These are phyloP conservation scores for Flagelloscypha sp. DNA, from an alignment of 768 basidiomycete genomes.

Conservation along the genomic window DNA sequence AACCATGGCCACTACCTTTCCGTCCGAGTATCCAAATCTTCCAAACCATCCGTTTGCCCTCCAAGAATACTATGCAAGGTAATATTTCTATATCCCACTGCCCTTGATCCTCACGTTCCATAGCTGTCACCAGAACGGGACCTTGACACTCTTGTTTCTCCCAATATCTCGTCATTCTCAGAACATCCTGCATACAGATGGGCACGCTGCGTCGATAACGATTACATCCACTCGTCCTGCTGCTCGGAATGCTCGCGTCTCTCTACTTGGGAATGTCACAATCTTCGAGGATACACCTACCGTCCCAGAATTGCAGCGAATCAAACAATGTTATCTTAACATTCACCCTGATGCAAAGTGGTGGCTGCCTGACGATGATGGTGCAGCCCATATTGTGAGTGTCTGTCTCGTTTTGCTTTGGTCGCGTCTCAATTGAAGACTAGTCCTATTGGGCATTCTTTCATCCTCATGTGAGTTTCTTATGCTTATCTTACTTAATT, in stretches of 20 bases:
- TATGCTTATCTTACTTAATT: not conserved
- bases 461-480: slow-evolving; percentile 38
- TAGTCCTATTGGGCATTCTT: slow-evolving; percentile 50
- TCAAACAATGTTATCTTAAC: slow-evolving; percentile 34
- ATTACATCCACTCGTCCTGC: slow-evolving; percentile 30
- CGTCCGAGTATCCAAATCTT: slow-evolving; percentile 28
- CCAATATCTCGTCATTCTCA: slow-evolving; percentile 47
- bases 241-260: slow-evolving; percentile 38
- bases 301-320: slow-evolving; percentile 22
- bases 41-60: slow-evolving; percentile 39
- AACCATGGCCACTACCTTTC: slow-evolving; percentile 44
- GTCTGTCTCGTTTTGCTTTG: slow-evolving; percentile 1
- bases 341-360: slow-evolving; percentile 42
- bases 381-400: slow-evolving; percentile 35
- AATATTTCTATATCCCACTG: not conserved
- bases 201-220: slow-evolving; percentile 37
- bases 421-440: not conserved
- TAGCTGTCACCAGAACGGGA: slow-evolving; percentile 45
- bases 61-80: slow-evolving; percentile 46
- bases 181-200: slow-evolving; percentile 35
- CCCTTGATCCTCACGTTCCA: not conserved
- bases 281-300: slow-evolving; percentile 25
- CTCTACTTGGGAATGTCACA: slow-evolving; percentile 41
- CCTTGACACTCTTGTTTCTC: slow-evolving; percentile 43
- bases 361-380: slow-evolving; percentile 41